Percentiles rank a stretch among this genome's conserved stretches.
phyloP scores from a whole-genome alignment of 2,329 filamentous ascomycete species.

The Emergomyces africanus region DNA sequence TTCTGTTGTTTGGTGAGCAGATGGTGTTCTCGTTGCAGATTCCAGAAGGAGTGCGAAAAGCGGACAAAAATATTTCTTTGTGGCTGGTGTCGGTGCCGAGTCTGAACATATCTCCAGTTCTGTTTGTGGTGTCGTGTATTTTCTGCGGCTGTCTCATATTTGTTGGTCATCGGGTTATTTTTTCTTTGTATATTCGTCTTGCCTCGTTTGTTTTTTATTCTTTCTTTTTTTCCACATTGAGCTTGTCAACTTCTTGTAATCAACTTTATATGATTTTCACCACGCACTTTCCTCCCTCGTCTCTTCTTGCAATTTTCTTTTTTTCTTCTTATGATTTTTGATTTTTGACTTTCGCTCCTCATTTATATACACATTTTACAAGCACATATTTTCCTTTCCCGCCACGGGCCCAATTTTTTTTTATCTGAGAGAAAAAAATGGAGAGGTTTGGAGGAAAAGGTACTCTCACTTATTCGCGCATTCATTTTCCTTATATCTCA shows the following conservation, averaged over 20 bases:
- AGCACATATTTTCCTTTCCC: neutral
- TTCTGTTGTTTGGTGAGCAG: neutral
- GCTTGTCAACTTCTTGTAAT: neutral
- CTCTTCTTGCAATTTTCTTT: neutral
- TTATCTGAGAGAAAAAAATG: neutral
- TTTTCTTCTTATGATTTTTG: neutral
- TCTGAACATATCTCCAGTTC: neutral
- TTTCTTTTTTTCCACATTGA: neutral
- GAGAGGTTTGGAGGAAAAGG: slow-evolving; percentile 5
- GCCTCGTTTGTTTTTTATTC: neutral
- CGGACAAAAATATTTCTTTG: neutral
- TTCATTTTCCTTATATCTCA: neutral
- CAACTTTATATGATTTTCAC: neutral
- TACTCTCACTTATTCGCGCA: slow-evolving; percentile 2
- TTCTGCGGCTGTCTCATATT: neutral
- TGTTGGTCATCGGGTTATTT: neutral
- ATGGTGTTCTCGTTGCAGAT: neutral
- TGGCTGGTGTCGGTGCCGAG: slow-evolving; percentile 4
- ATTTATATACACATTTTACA: neutral
- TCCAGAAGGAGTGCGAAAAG: neutral
- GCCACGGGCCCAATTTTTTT: neutral
- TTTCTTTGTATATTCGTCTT: neutral
- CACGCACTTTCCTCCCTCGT: neutral
- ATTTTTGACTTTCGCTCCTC: neutral
- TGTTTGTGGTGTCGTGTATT: neutral